These are phyloP conservation scores for Aristolochia fimbriata DNA, from an alignment of 164 flowering plant genomes.

Conservation along the genomic window DNA sequence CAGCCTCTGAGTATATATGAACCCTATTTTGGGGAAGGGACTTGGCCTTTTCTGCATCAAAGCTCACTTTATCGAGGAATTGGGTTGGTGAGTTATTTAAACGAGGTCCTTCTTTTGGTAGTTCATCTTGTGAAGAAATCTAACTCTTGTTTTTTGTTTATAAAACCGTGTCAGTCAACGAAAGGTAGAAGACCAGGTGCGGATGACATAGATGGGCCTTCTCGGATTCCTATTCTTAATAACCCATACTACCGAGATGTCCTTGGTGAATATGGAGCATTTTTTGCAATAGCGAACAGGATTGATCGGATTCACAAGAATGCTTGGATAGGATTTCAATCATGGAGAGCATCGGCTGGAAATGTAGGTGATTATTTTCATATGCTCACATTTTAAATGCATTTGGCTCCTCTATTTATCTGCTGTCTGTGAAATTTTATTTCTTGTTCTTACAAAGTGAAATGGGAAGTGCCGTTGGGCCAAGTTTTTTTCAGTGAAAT, in stretches of 20 bases:
- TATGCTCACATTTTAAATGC: not conserved
- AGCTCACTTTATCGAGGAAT: constrained; percentile 84
- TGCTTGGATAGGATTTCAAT: constrained; percentile 99
- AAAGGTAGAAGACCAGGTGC: constrained; percentile 77
- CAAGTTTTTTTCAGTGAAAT: too few relatives aligned
- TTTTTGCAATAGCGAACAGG: constrained; percentile 78
- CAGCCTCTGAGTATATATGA: constrained; percentile 92
- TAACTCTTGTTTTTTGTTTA: not conserved
- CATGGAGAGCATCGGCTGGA: constrained; percentile 88
- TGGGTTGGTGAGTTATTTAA: constrained; percentile 60
- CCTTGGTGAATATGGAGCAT: constrained; percentile 85
- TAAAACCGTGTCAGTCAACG: constrained; percentile 39
- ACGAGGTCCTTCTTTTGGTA: not conserved
- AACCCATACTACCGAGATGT: constrained; percentile 68
- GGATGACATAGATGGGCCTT: constrained; percentile 90
- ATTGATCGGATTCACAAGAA: constrained; percentile 87
- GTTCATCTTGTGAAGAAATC: not conserved
- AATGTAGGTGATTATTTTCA: constrained; percentile 32
- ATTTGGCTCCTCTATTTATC: not conserved
- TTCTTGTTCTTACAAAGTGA: not conserved
- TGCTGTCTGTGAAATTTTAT: not conserved
- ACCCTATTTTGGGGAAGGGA: constrained; percentile 84
- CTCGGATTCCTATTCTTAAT: constrained; percentile 73
- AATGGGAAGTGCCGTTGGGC: too few relatives aligned
- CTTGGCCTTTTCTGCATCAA: constrained; percentile 84